Conservation (phyloP, 805 yeast species). For the Millerozyma miso region DNA sequence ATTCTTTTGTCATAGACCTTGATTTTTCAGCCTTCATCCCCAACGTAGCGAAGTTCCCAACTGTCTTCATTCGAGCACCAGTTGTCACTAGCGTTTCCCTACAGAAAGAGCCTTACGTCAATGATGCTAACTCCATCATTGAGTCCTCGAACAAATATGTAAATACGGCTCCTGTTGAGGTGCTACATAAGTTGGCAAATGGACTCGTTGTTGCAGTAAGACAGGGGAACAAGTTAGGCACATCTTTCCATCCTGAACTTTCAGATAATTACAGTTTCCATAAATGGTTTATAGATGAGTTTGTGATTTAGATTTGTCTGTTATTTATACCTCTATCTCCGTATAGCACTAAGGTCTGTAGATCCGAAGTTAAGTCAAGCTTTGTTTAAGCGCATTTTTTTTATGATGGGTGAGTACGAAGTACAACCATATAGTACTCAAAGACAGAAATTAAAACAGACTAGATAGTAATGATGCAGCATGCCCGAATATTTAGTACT, state of each 20-base stretch:
- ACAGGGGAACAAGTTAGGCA: conserved; percentile 64
- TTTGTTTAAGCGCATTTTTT: too few species aligned
- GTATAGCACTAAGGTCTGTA: too few species aligned
- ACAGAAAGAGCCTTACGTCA: conserved; percentile 2
- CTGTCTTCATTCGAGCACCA: conserved; percentile 74
- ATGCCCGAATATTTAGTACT: conserved; percentile 22
- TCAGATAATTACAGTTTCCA: conserved; percentile 58
- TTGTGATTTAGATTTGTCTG: conserved; percentile 42
- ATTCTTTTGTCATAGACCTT: conserved; percentile 52
- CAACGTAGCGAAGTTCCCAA: conserved; percentile 35
- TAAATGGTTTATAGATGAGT: conserved; percentile 62
- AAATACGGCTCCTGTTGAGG: conserved; percentile 31
- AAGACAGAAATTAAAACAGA: too few species aligned
- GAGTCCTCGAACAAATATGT: conserved; percentile 18
- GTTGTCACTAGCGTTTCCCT: conserved; percentile 39
- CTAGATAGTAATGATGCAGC: conserved; percentile 20
- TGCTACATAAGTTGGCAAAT: conserved; percentile 36
- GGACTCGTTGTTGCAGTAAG: conserved; percentile 64
- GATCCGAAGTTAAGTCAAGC: too few species aligned
- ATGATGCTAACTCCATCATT: conserved; percentile 10
- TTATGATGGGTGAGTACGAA: too few species aligned
- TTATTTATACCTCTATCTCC: too few species aligned
- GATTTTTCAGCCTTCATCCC: conserved; percentile 43
- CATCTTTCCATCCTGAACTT: conserved; percentile 80
- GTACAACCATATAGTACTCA: too few species aligned